These are phyloP conservation scores for Cladophialophora psammophila DNA, from an alignment of 2,329 filamentous ascomycete genomes.

Conservation along the genomic window DNA sequence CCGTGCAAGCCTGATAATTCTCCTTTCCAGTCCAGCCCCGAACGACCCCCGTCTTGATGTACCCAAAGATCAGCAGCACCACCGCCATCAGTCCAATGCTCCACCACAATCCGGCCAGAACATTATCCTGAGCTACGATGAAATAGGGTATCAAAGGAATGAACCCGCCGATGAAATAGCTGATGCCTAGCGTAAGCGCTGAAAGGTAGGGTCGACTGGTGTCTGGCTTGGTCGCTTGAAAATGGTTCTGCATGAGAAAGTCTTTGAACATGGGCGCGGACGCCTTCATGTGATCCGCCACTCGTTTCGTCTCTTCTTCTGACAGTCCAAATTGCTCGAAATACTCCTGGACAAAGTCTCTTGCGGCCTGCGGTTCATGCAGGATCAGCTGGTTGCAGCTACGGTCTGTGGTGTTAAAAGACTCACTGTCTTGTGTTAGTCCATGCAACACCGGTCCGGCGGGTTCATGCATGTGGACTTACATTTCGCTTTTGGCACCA, in stretches of 20 bases:
- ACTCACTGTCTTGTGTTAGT: constrained; percentile 32
- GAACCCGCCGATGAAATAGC: constrained; percentile 52
- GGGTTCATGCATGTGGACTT: constrained; percentile 38
- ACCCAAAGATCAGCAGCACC: constrained; percentile 60
- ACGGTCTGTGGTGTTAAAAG: constrained; percentile 32
- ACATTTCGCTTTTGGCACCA: constrained; percentile 61
- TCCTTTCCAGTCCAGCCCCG: constrained; percentile 53
- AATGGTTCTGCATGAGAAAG: constrained; percentile 37
- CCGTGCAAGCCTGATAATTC: constrained; percentile 62
- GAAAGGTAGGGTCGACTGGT: constrained; percentile 56
- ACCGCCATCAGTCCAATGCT: constrained; percentile 61
- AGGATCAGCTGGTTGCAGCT: constrained; percentile 47
- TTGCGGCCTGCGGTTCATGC: constrained; percentile 55
- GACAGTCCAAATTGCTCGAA: constrained; percentile 60
- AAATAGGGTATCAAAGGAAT: constrained; percentile 64
- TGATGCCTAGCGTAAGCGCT: constrained; percentile 47
- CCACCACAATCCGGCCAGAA: constrained; percentile 53
- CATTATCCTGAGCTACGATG: constrained; percentile 45
- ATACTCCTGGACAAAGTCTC: constrained; percentile 54
- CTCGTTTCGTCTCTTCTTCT: constrained; percentile 39
- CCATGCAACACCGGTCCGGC: background rate
- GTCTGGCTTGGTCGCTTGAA: constrained; percentile 32
- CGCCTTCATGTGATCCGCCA: constrained; percentile 35
- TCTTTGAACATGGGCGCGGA: constrained; percentile 34
- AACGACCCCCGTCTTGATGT: constrained; percentile 57